These are phyloP conservation scores for Oryza brachyantha DNA, from an alignment of 176 grass and related monocot species.

Conservation along the genomic window DNA sequence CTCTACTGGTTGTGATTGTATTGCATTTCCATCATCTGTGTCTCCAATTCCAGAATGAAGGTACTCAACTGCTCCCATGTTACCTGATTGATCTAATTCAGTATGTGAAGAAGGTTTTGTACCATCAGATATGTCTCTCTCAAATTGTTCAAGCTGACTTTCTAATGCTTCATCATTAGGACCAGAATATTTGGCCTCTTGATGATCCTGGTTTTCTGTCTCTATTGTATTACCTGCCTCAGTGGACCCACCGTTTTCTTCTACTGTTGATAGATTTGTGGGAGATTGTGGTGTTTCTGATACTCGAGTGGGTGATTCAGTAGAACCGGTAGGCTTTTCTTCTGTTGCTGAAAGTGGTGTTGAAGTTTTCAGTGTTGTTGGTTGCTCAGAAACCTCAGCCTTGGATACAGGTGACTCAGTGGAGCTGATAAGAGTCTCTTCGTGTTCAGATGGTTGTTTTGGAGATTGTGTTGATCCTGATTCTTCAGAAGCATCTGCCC, in stretches of 20 bases:
- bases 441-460: slow-evolving; percentile 39
- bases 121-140: slow-evolving; percentile 28
- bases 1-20: slow-evolving; percentile 21
- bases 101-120: slow-evolving; percentile 30
- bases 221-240: slow-evolving; percentile 21
- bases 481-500: slow-evolving; percentile 49
- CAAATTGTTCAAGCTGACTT: slow-evolving; percentile 23
- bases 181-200: slow-evolving; percentile 20
- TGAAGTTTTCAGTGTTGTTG: slow-evolving; percentile 16
- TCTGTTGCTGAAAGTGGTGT: slow-evolving; percentile 18
- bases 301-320: slow-evolving; percentile 24
- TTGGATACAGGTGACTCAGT: slow-evolving; percentile 22
- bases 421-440: slow-evolving; percentile 25
- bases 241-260: slow-evolving; percentile 26
- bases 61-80: slow-evolving; percentile 29
- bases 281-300: slow-evolving; percentile 19
- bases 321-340: slow-evolving; percentile 26
- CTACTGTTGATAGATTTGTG: slow-evolving; percentile 9
- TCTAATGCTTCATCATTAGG: slow-evolving; percentile 12
- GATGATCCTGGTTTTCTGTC: slow-evolving; percentile 34
- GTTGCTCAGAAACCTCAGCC: slow-evolving; percentile 25
- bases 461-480: slow-evolving; percentile 32
- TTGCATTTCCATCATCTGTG: slow-evolving; percentile 10
- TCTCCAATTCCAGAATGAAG: slow-evolving; percentile 36
- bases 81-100: slow-evolving; percentile 43